Evolutionary conservation across 306 rosid genomes (phyloP), one percentile per base, ranked within the genome.

Genomic region (Cicer yamashitae): DNA sequence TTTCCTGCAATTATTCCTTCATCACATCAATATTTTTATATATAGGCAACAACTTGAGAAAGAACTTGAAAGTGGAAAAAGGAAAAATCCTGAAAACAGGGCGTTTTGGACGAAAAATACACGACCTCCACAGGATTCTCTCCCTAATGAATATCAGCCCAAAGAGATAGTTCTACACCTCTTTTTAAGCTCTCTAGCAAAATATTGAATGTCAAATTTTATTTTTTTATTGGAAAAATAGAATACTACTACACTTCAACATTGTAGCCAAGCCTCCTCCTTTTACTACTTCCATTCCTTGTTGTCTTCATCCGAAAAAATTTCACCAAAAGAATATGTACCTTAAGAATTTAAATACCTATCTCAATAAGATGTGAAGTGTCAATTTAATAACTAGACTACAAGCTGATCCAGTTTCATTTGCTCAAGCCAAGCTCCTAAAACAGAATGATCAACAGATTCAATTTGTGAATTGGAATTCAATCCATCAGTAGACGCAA

Each of bases 361-460:
- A 84, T 72, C 81, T 83, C 82, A 67, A 65, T 46, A 74, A 76
- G 81, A 79, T 66, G 80, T 82, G 78, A 81, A 76, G 71, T 64
- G 85, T 81, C 79, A 73, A 70, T 76, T 62, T 72, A 68, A 40
- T 17, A 15, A 3, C 60, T 89, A 87, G 82, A 87, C 92, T 70
- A 84, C 85, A 41, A 90, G 91, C 82, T 82, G 88, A 84, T 87
- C 94, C 79, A 87, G 86, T 78, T 89, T 93, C 93, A 87, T 86
- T 88, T 93, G 94, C 86, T 93, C 98, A 54, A 93, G 88, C 98
- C 92, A 90, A 57, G 98, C 91, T 83, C 89, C 96, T 60, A 89
- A 51, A 66, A 89, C 94, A 48, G 94, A 87, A 81, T 85, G 91
- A 84, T 93, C 94, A 77, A 75, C 40, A 14, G 90, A 70, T 17